Base-by-base conservation (phyloP, 306 rosid species). In the Cajanus cajan region DNA sequence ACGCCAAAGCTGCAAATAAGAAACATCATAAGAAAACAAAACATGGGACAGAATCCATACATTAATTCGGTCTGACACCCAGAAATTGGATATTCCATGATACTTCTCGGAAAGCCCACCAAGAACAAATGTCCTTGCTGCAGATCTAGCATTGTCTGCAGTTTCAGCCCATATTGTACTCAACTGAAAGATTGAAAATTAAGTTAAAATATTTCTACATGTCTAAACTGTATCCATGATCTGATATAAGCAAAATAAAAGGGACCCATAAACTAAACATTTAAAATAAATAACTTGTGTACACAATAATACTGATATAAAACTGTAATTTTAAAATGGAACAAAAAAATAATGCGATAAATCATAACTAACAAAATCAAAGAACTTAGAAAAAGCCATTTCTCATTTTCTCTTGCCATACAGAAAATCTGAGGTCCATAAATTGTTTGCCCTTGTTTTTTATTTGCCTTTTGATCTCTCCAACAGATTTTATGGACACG, bases 151-250 rank as follows among this genome's bases (percentile, higher is more conserved):
- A 86, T 91, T 92, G 83, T 92, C 98, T 47, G 98, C 98, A 31
- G 98, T 90, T 91, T 95, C 98, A 4, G 98, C 98, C 98, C 98
- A 95, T 84, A 95, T 95, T 15, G 98, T 95, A 81, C 98, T 95
- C 88, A 95, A 70, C 98, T 95, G 94, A 70, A 84, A 80, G 24
- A 67, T 77, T 16, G 39, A 36, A 78, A 69, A 78, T 24, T 45
- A 72, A 71, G 80, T 78, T 47, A 74, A 66, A 57, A 68, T 24
- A 74, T 28, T 64, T 54, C 73, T 39, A 66, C 51, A 44, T 6
- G 10, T 28, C 54, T 39, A 67, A 73, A 59, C 36, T 43, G 64
- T 7, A 51, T 43, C 22, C 52, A 51, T 24, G 7, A 86, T 57
- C 47, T 68, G n/a, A 62, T 22, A 78, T 55, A 16, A 5, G 55